Evolutionary conservation across 1,284 basidiomycete genomes (phyloP).

Genomic region (Trametes hirsuta): DNA sequence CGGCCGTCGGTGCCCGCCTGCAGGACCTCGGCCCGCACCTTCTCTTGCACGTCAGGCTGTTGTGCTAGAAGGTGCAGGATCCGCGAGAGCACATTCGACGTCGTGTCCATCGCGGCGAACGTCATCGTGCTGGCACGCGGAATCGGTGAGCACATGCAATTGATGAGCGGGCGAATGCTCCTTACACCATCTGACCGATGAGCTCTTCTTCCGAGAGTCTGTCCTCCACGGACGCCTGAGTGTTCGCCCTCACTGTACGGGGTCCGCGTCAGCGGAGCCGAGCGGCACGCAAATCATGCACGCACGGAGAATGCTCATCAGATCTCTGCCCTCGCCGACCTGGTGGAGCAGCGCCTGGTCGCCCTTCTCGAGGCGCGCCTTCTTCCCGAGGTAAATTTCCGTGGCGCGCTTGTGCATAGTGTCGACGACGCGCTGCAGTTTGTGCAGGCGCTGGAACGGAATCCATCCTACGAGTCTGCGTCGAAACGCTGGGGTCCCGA

Average conservation of each 20-base stretch:
- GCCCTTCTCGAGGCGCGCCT: slow-evolving; percentile 29
- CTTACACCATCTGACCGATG: slow-evolving; percentile 30
- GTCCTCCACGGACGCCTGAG: slow-evolving; percentile 32
- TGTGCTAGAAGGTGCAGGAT: slow-evolving; percentile 34
- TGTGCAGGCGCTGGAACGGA: slow-evolving; percentile 27
- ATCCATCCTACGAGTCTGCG: slow-evolving; percentile 25
- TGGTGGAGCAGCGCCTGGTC: slow-evolving; percentile 32
- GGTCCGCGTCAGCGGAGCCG: slow-evolving; percentile 1
- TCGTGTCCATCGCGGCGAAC: slow-evolving; percentile 37
- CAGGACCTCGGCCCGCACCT: slow-evolving; percentile 33
- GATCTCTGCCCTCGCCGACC: slow-evolving; percentile 36
- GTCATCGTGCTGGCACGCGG: slow-evolving; percentile 28
- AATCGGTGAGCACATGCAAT: slow-evolving; percentile 1
- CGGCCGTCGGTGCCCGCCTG: slow-evolving; percentile 23
- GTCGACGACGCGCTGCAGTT: slow-evolving; percentile 27
- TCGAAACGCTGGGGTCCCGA: slow-evolving; percentile 27
- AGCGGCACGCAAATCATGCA: slow-evolving; percentile 20
- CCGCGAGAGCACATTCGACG: slow-evolving; percentile 33
- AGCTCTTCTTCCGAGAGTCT: slow-evolving; percentile 32
- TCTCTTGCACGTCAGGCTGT: slow-evolving; percentile 19
- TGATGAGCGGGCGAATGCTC: neutral
- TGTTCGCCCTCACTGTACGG: slow-evolving; percentile 36
- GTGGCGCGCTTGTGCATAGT: slow-evolving; percentile 27
- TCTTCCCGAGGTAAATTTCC: slow-evolving; percentile 31
- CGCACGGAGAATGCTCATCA: slow-evolving; percentile 37